These are phyloP conservation scores for Cylindricascospora bacillispora DNA, from an alignment of 1,139 yeast genomes.

Conservation along the genomic window DNA sequence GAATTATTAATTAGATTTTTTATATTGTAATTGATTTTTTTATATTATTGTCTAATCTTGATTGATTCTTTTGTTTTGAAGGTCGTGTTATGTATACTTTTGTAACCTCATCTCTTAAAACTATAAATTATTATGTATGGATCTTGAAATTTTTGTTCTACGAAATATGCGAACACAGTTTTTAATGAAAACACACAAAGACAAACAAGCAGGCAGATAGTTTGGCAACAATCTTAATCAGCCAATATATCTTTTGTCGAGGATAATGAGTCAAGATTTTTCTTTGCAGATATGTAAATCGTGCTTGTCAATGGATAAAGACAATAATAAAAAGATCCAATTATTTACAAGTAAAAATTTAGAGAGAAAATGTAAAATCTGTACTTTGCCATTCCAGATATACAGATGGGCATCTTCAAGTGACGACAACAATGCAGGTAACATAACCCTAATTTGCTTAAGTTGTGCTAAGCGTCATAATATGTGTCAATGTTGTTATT, in stretches of 20 bases:
- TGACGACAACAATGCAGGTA: conserved; percentile 27
- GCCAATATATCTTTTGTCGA: background rate
- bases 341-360: conserved; percentile 55
- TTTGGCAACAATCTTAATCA: background rate
- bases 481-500: conserved; percentile 81
- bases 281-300: too few species aligned
- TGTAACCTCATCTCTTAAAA: too few species aligned
- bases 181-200: background rate
- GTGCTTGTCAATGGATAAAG: background rate
- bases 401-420: conserved; percentile 58
- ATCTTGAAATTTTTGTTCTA: too few species aligned
- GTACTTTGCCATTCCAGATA: conserved; percentile 75
- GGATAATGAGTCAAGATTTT: too few species aligned
- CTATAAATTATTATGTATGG: too few species aligned
- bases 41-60: too few species aligned
- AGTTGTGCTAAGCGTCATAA: conserved; percentile 70
- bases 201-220: conserved; percentile 5
- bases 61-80: too few species aligned
- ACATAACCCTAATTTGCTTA: conserved; percentile 37
- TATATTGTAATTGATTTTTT: conserved; percentile 4
- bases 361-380: conserved; percentile 61
- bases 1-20: too few species aligned
- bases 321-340: conserved; percentile 6
- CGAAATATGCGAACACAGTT: too few species aligned
- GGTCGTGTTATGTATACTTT: too few species aligned